Conservation (phyloP, 1,139 yeast species). For the Taiozyma onychis region DNA sequence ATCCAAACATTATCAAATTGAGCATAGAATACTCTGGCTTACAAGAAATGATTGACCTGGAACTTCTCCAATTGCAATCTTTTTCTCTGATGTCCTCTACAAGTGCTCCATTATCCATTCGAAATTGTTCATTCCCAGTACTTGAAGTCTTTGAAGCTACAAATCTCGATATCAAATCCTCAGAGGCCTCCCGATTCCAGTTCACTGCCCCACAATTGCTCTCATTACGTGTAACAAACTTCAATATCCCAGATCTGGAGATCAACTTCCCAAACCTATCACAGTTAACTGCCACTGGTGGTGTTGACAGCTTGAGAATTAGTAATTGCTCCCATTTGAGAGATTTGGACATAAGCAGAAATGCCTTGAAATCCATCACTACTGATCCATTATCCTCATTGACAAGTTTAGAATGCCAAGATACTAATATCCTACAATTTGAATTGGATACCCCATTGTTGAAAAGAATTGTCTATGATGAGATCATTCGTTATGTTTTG, state of each 20-base stretch:
- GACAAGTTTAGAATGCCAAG: constrained; percentile 4
- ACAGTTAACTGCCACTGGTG: constrained; percentile 7
- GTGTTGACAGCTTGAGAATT: constrained; percentile 4
- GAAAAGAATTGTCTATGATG: constrained; percentile 4
- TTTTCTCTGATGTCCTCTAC: constrained; percentile 10
- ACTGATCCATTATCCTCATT: constrained; percentile 1
- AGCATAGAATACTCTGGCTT: constrained; percentile 12
- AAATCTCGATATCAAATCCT: constrained; percentile 9
- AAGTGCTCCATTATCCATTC: constrained; percentile 8
- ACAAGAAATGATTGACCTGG: constrained; percentile 3
- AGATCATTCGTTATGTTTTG: not conserved
- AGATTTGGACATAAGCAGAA: constrained; percentile 8
- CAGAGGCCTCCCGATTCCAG: constrained; percentile 4
- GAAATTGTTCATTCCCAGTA: constrained; percentile 9
- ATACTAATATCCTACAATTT: constrained; percentile 3
- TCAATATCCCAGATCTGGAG: constrained; percentile 4
- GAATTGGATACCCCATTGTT: constrained; percentile 4
- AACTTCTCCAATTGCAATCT: constrained; percentile 1
- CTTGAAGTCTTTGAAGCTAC: constrained; percentile 8
- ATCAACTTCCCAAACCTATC: constrained; percentile 1
- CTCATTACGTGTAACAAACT: constrained; percentile 3
- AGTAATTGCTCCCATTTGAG: constrained; percentile 2
- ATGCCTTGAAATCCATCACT: constrained; percentile 1
- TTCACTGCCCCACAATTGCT: constrained; percentile 8
- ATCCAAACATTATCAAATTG: constrained; percentile 6